Conservation (phyloP, 495 filamentous ascomycete species). For the Penicillium macrosclerotiorum region DNA sequence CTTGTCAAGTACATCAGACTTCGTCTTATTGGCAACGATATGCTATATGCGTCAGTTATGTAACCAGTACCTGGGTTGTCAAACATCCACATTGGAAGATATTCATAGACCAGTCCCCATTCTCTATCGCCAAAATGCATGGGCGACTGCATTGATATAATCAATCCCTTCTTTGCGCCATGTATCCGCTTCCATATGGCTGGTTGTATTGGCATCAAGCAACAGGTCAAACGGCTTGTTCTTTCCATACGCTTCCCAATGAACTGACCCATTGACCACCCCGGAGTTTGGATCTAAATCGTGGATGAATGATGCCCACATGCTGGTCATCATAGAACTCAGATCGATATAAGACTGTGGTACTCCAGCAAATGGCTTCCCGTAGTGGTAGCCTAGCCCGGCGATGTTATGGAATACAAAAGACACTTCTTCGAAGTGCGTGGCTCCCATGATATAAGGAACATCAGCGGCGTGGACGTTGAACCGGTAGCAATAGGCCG, state of each 20-base stretch:
- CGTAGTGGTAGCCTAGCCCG: conserved; percentile 49
- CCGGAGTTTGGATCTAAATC: conserved; percentile 49
- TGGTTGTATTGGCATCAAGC: conserved; percentile 49
- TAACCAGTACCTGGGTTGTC: too few species aligned
- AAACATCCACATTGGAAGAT: background rate
- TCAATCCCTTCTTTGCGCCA: conserved; percentile 46
- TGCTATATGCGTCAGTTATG: too few species aligned
- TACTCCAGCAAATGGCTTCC: conserved; percentile 46
- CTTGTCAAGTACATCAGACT: too few species aligned
- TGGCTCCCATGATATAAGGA: conserved; percentile 35
- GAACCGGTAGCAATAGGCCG: conserved; percentile 64
- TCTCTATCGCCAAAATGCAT: conserved; percentile 25
- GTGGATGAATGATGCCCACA: conserved; percentile 56
- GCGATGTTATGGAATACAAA: conserved; percentile 60
- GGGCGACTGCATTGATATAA: conserved; percentile 31
- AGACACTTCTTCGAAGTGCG: conserved; percentile 61
- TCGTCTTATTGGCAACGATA: too few species aligned
- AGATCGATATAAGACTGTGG: conserved; percentile 44
- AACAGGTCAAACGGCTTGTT: conserved; percentile 42
- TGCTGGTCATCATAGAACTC: conserved; percentile 50
- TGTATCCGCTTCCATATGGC: conserved; percentile 47
- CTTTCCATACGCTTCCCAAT: conserved; percentile 46
- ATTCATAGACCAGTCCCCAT: background rate
- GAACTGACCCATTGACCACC: conserved; percentile 25
- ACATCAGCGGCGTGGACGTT: conserved; percentile 47